Conservation (phyloP, 192 early-diverging fungal genomes). For the Cladochytrium replicatum region DNA sequence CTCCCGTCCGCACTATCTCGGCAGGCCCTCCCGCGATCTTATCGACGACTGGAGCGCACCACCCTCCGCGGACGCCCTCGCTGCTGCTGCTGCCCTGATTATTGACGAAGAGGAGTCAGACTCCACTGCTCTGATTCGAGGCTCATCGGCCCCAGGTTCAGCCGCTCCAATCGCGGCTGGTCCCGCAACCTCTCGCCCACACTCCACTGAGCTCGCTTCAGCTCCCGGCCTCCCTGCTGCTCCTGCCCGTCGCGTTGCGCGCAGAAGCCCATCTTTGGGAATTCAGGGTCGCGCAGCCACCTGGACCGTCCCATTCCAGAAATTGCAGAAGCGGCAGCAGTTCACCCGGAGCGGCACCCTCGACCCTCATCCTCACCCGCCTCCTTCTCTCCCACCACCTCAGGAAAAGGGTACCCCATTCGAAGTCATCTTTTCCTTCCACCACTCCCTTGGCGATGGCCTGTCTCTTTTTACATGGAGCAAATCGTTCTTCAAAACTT, state of each 20-base stretch:
- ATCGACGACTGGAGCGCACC: neutral
- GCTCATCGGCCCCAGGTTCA: too few relatives aligned
- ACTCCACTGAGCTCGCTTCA: neutral
- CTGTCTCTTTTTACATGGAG: conserved; percentile 30
- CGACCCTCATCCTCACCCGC: too few relatives aligned
- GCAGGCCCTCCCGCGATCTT: neutral
- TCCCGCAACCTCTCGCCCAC: too few relatives aligned
- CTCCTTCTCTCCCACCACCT: too few relatives aligned
- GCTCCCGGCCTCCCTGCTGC: neutral
- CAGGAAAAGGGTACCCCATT: too few relatives aligned
- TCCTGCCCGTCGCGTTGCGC: neutral
- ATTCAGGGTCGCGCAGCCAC: neutral
- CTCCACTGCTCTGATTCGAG: too few relatives aligned
- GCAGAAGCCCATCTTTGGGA: neutral
- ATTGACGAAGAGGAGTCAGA: neutral
- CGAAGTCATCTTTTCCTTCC: conserved; percentile 35
- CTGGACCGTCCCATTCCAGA: neutral
- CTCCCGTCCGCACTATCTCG: too few relatives aligned
- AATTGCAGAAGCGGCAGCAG: too few relatives aligned
- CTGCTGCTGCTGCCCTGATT: neutral
- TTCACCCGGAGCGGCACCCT: too few relatives aligned
- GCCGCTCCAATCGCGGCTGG: too few relatives aligned
- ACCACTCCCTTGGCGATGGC: conserved; percentile 39
- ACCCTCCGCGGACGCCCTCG: neutral
- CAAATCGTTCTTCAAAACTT: conserved; percentile 17